These are phyloP conservation scores for Rosellinia necatrix DNA, from an alignment of 2,329 filamentous ascomycete species.

Conservation along the genomic window DNA sequence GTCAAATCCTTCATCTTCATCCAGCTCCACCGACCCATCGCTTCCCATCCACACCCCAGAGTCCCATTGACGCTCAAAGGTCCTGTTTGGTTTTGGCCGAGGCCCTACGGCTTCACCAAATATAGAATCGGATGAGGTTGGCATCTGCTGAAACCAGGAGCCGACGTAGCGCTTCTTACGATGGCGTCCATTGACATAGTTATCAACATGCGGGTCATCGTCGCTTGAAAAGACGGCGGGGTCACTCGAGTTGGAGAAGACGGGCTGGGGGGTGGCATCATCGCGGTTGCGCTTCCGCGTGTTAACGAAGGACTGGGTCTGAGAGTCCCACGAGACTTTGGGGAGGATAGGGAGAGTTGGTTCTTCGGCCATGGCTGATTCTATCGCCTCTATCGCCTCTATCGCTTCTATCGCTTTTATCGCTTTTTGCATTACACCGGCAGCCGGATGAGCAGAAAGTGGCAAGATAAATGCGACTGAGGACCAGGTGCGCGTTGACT, in stretches of 20 bases:
- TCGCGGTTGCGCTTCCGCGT: constrained; percentile 48
- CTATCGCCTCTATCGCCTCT: not conserved
- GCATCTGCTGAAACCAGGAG: constrained; percentile 69
- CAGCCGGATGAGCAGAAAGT: not conserved
- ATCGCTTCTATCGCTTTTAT: too few relatives aligned
- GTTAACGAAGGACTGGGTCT: constrained; percentile 39
- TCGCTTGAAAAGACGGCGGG: constrained; percentile 74
- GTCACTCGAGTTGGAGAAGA: constrained; percentile 68
- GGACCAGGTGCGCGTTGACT: constrained; percentile 8
- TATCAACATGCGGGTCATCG: constrained; percentile 69
- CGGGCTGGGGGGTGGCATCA: constrained; percentile 35
- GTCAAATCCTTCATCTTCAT: constrained; percentile 51
- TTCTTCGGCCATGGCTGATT: constrained; percentile 43
- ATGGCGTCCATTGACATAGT: constrained; percentile 61
- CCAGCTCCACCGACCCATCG: constrained; percentile 55
- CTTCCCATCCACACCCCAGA: constrained; percentile 73
- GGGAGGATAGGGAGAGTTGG: constrained; percentile 44
- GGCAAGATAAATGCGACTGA: not conserved
- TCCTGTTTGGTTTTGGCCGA: constrained; percentile 52
- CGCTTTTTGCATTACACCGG: too few relatives aligned
- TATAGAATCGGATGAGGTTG: constrained; percentile 54
- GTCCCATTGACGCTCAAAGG: constrained; percentile 64
- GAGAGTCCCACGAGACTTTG: constrained; percentile 39
- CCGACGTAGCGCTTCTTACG: constrained; percentile 68
- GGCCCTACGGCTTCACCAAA: constrained; percentile 47